These are phyloP conservation scores for Kwoniella heveanensis DNA, from an alignment of 768 basidiomycete species.

Conservation along the genomic window DNA sequence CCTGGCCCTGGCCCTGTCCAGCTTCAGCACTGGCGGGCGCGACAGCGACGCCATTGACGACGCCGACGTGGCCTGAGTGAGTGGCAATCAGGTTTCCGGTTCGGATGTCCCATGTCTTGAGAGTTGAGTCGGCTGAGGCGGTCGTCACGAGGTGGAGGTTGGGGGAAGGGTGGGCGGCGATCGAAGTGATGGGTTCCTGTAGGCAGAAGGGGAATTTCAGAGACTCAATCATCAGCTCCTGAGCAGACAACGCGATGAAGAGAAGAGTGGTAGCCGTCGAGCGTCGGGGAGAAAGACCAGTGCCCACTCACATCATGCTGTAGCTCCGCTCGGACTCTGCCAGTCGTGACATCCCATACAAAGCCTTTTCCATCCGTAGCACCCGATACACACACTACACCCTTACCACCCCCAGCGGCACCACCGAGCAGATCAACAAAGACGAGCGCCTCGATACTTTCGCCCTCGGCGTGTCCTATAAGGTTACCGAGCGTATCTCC, in stretches of 20 bases:
- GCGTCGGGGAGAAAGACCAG: too few relatives aligned
- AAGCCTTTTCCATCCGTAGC: constrained; percentile 92
- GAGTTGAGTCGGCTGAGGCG: constrained; percentile 79
- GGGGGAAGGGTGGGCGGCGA: constrained; percentile 73
- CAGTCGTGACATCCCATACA: constrained; percentile 90
- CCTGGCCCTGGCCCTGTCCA: constrained; percentile 56
- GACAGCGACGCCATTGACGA: constrained; percentile 74
- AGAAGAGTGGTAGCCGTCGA: too few relatives aligned
- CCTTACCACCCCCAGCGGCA: constrained; percentile 58
- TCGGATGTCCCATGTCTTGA: constrained; percentile 91
- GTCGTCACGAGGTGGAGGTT: constrained; percentile 78
- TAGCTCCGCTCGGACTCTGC: constrained; percentile 77
- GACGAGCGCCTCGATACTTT: constrained; percentile 82
- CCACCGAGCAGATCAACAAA: constrained; percentile 77
- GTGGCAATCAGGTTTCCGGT: constrained; percentile 75
- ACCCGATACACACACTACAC: constrained; percentile 72
- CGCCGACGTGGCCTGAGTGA: constrained; percentile 78
- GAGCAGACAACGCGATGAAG: too few relatives aligned
- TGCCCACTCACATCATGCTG: constrained; percentile 69
- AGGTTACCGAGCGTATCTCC: constrained; percentile 78
- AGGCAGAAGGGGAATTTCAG: neutral
- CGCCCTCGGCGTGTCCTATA: constrained; percentile 79
- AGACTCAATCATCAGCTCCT: too few relatives aligned
- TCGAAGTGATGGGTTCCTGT: constrained; percentile 82
- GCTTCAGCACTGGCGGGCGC: constrained; percentile 57